Conservation (phyloP, 2,329 filamentous ascomycete genomes). For the Hymenoscyphus occultus region DNA sequence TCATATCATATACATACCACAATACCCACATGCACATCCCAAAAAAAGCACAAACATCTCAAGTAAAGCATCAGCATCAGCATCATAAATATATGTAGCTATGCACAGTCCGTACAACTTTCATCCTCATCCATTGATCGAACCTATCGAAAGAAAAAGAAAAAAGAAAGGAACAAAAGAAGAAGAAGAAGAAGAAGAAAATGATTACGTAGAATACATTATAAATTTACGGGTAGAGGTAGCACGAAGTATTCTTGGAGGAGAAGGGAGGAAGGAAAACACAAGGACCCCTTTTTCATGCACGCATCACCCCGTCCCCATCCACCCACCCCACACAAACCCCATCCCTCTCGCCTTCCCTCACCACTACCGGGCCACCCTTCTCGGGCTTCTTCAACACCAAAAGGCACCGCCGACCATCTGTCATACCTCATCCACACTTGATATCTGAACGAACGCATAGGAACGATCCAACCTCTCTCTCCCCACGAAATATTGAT, state of each 20-base stretch:
- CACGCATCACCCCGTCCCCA: too few relatives aligned
- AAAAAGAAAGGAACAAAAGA: conserved; percentile 5
- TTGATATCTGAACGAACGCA: neutral
- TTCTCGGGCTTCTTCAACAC: neutral
- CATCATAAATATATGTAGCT: neutral
- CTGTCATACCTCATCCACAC: neutral
- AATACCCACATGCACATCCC: too few relatives aligned
- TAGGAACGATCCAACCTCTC: neutral
- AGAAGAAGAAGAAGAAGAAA: too few relatives aligned
- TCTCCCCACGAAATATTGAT: neutral
- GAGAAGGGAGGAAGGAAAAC: neutral
- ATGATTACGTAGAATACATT: conserved; percentile 25
- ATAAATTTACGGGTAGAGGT: neutral
- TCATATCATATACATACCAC: too few relatives aligned
- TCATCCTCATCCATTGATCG: neutral
- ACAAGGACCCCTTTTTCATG: conserved; percentile 4
- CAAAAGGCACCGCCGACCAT: neutral
- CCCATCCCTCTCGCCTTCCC: neutral
- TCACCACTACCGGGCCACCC: neutral
- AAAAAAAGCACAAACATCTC: too few relatives aligned
- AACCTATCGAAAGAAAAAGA: neutral
- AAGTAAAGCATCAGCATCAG: too few relatives aligned
- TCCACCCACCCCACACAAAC: too few relatives aligned
- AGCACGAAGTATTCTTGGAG: neutral
- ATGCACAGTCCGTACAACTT: neutral